phyloP scores from a whole-genome alignment of 345 rosid species.

The Turritis glabra region DNA sequence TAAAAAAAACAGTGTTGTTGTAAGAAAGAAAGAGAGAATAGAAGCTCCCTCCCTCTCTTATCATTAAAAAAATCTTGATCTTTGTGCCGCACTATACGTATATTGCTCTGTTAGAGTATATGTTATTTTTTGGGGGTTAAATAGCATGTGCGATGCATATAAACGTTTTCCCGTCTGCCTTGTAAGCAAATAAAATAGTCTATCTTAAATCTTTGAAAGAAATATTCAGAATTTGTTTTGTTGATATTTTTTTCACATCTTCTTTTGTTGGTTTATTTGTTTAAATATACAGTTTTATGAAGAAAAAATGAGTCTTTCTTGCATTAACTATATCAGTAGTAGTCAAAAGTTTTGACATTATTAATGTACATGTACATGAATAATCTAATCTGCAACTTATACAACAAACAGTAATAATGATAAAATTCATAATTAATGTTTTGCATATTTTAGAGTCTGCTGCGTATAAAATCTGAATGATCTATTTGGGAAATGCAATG shows the following conservation, averaged over 20 bases:
- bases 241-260: background rate
- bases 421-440: background rate
- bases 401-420: background rate
- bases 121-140: background rate
- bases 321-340: background rate
- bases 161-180: no score
- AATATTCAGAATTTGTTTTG: background rate
- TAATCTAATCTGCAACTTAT: background rate
- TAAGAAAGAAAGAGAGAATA: slow-evolving; percentile 35
- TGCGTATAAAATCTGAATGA: background rate
- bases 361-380: background rate
- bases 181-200: no score
- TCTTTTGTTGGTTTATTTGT: background rate
- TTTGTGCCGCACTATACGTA: slow-evolving; percentile 22
- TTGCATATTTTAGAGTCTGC: background rate
- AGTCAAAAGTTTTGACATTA: background rate
- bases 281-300: background rate
- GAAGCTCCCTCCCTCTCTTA: slow-evolving; percentile 38
- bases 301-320: no score
- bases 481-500: slow-evolving; percentile 9
- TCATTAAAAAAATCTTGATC: background rate
- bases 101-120: background rate
- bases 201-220: no score
- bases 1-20: slow-evolving; percentile 1
- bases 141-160: slow-evolving; percentile 17